Evolutionary conservation across 2,329 filamentous ascomycete species (phyloP), one percentile per base, ranked within the genome.

Genomic region (Davidsoniella neocaledoniae): DNA sequence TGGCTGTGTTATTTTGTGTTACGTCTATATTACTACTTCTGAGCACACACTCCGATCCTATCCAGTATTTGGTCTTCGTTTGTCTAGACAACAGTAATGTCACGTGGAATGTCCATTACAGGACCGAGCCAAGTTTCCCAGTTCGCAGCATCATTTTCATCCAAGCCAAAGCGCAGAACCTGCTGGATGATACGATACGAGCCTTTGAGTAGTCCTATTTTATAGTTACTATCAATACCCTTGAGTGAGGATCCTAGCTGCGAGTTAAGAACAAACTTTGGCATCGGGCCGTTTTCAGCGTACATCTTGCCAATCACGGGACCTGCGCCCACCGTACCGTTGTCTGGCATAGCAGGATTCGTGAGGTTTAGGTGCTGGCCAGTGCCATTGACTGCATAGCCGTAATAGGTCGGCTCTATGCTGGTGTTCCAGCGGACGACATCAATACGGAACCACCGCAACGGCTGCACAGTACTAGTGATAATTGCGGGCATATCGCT

Each of bases 31-130:
- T 29, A 29, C 10, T 10, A 9, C 26, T 29, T 29, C 9, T 9
- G 4, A 5, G 5, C 10, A 12, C 10, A 33, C 26, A 2, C 5
- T 33, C 26, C 26, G 5, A 12, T 33, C 10, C 10, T 33, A 12
- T 33, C 29, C 12, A 12, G 29, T 4, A 33, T 12, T 9, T 33
- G 29, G 12, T 12, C 12, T 33, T 12, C 29, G 8, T 33, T 12
- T 12, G 29, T 33, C 46, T 67, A 65, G 38, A 67, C 60, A 26
- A 67, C 57, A 8, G 65, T 65, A 25, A 67, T 57, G 25, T 58
- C 65, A 14, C 58, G n/a, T 9, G 42, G 21, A 25, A 47, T 38
- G n/a, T 49, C 48, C 37, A 50, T 33, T n/a, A 50, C 42, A 8
- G 41, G 42, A 3, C 48, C 36, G n/a, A 50, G 17, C 48, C 48